A percentile compares a stretch with the other conserved stretches of the same genome.
These are phyloP conservation scores for Podaxis rugospora DNA, from an alignment of 768 basidiomycete species.

Conservation along the genomic window DNA sequence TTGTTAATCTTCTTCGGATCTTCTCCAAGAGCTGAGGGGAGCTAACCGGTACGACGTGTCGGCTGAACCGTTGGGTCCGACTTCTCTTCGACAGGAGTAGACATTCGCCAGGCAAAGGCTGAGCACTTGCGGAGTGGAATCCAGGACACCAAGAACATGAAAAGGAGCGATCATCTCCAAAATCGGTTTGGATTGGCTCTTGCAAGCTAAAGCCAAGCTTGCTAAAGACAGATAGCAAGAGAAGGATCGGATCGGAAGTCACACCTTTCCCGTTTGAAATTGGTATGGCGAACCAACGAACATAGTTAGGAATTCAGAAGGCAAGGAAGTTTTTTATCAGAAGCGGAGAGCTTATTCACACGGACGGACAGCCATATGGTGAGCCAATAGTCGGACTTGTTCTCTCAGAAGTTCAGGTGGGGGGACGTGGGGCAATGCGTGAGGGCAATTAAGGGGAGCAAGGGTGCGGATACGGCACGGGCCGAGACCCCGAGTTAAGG, in stretches of 20 bases:
- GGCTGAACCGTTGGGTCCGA: not conserved
- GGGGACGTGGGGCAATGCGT: not conserved
- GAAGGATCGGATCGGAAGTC: too few relatives aligned
- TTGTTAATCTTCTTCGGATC: not conserved
- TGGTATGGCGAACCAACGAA: too few relatives aligned
- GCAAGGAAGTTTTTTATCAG: not conserved
- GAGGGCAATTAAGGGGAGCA: not conserved
- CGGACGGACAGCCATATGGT: not conserved
- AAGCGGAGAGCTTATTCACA: not conserved
- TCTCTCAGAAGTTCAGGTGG: not conserved
- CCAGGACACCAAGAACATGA: not conserved
- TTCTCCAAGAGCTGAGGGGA: not conserved
- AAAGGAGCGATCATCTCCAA: not conserved
- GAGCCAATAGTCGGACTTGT: too few relatives aligned
- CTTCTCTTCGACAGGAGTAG: not conserved
- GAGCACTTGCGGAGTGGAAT: not conserved
- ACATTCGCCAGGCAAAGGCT: not conserved
- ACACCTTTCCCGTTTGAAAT: too few relatives aligned
- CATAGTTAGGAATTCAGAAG: too few relatives aligned
- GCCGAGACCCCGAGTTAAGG: not conserved
- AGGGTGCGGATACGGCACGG: not conserved
- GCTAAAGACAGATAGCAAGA: too few relatives aligned
- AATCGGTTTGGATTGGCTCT: not conserved
- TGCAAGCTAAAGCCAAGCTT: not conserved
- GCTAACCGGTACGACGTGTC: not conserved